Evolutionary conservation across 441 rosid genomes (phyloP).

Genomic region (Theobroma grandiflorum): DNA sequence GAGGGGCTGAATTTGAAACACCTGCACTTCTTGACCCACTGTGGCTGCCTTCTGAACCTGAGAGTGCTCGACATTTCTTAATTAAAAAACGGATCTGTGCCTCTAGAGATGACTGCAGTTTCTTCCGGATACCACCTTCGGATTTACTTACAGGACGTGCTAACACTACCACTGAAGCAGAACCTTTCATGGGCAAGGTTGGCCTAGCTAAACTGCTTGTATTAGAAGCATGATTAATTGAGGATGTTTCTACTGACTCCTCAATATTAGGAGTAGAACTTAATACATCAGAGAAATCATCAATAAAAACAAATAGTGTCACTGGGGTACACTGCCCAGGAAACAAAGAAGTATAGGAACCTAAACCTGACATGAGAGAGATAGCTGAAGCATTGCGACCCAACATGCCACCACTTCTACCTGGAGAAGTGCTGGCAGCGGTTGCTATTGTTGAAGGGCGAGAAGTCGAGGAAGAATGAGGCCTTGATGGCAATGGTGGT

Average conservation of each 20-base stretch:
- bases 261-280: slow-evolving; percentile 48
- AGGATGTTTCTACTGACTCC: slow-evolving; percentile 55
- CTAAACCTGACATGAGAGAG: slow-evolving; percentile 77
- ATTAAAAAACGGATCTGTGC: slow-evolving; percentile 80
- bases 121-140: slow-evolving; percentile 79
- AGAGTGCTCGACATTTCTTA: slow-evolving; percentile 77
- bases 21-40: slow-evolving; percentile 66
- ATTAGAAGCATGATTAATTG: slow-evolving; percentile 49
- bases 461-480: slow-evolving; percentile 53
- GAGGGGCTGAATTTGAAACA: slow-evolving; percentile 63
- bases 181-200: slow-evolving; percentile 55
- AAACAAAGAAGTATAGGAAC: slow-evolving; percentile 65
- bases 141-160: slow-evolving; percentile 80
- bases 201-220: slow-evolving; percentile 57
- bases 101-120: slow-evolving; percentile 81
- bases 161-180: slow-evolving; percentile 80
- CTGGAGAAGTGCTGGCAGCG: slow-evolving; percentile 51
- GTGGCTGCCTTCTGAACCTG: slow-evolving; percentile 64
- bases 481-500: slow-evolving; percentile 57
- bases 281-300: slow-evolving; percentile 60
- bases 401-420: slow-evolving; percentile 55
- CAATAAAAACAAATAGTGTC: slow-evolving; percentile 71
- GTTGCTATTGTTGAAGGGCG: slow-evolving; percentile 34
- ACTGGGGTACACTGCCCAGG: slow-evolving; percentile 92
- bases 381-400: slow-evolving; percentile 63